These are phyloP conservation scores for Hortiboletus flavorubellus DNA, from an alignment of 768 basidiomycete genomes.

Conservation along the genomic window DNA sequence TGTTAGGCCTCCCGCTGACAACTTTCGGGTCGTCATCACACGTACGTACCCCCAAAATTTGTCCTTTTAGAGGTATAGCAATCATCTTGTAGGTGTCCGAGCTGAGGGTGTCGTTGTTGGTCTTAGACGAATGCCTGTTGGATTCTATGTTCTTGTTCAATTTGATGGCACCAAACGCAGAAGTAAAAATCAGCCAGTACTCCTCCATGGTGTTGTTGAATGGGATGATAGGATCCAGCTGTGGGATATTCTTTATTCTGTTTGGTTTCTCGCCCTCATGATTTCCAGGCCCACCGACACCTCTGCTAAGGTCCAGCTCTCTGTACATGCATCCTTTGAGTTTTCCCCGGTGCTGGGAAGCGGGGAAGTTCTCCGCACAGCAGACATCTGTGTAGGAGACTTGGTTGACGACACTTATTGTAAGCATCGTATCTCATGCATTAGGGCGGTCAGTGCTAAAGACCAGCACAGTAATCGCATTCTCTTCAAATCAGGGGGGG, in stretches of 20 bases:
- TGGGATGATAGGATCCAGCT: not conserved
- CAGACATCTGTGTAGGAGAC: not conserved
- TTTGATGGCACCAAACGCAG: not conserved
- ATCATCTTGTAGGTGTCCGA: slow-evolving; percentile 2
- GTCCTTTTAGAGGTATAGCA: not conserved
- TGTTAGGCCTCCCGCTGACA: no score
- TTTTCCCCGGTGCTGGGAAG: slow-evolving; percentile 1
- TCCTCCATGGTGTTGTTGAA: not conserved
- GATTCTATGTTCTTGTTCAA: slow-evolving; percentile 4
- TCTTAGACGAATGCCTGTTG: slow-evolving; percentile 5
- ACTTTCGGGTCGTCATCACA: not conserved
- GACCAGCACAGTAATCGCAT: not conserved
- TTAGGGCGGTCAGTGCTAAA: not conserved
- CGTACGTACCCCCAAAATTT: not conserved
- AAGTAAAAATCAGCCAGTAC: not conserved
- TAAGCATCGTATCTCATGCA: not conserved
- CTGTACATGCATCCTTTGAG: slow-evolving; percentile 2
- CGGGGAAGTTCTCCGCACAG: not conserved
- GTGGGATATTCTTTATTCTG: not conserved
- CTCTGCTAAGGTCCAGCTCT: not conserved
- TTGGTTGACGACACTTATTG: not conserved
- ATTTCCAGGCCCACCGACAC: not conserved
- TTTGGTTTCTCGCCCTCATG: not conserved
- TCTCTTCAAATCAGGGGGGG: not conserved
- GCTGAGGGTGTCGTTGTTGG: slow-evolving; percentile 3